Base-by-base conservation (phyloP, 2,329 filamentous ascomycete species). In the Trichoderma sp. region DNA sequence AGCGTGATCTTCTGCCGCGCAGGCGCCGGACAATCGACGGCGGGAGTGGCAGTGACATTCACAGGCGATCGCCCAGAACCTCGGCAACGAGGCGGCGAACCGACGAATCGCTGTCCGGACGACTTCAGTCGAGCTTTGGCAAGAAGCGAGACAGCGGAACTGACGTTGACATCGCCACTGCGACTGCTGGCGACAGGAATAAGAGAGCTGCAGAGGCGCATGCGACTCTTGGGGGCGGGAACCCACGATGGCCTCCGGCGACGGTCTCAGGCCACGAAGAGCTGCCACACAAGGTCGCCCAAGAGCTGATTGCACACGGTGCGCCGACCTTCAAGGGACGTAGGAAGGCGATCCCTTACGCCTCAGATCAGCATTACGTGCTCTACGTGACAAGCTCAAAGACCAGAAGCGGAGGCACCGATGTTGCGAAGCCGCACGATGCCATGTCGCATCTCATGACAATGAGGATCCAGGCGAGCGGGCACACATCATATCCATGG, bases 381-480 rank as follows among this genome's bases (percentile, higher is more conserved):
- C 81, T 90, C 1, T 90, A 87, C 76, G 84, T 86, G 13, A 88
- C 86, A 2, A 78, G 78, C 2, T 76, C 75, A 13, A 62, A 58
- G 55, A 87, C 85, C 74, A 80, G 79, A 17, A 78, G 80, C 28
- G 81, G 82, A 30, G 80, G 80, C n/a, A 82, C 80, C 4, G 88
- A 89, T 72, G 80, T 79, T 8, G 85, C 82, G 17, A 84, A 87
- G 74, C 78, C 84, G 30, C 86, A 88, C 77, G 84, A 88, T 74
- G 79, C 84, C 64, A 89, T 89, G 87, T 85, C 82, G 9, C 85
- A 88, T 79, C 84, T 89, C 75, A 88, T 88, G 84, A 88, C 86
- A 2, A 79, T 89, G 77, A 82, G 84, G 30, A 81, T 86, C 15
- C 81, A 84, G 71, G 83, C 84, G 4, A 76, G 79, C 0, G 82